Conservation (phyloP, 2,329 filamentous ascomycete species). For the Fusarium graminum region DNA sequence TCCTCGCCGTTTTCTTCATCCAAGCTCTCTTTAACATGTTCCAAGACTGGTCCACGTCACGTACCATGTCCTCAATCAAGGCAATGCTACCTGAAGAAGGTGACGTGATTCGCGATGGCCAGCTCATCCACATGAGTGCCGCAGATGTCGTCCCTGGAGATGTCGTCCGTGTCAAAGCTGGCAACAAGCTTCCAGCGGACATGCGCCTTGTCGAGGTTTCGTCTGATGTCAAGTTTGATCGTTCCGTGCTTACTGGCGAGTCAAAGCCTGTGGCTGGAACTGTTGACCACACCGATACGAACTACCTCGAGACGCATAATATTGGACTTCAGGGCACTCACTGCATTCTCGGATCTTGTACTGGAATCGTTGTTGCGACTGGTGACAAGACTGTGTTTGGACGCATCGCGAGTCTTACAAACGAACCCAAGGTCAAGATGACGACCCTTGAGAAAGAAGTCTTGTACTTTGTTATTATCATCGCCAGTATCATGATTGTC, state of each 20-base stretch:
- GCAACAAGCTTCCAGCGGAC: conserved; percentile 17
- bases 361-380: conserved; percentile 77
- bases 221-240: conserved; percentile 15
- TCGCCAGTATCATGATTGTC: conserved; percentile 74
- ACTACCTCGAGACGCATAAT: conserved; percentile 71
- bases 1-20: conserved; percentile 1
- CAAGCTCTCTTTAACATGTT: conserved; percentile 23
- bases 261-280: conserved; percentile 14
- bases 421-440: conserved; percentile 74
- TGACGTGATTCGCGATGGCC: conserved; percentile 4
- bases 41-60: conserved; percentile 23
- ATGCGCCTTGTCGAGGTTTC: conserved; percentile 10
- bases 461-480: conserved; percentile 80
- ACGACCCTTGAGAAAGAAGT: conserved; percentile 81
- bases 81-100: conserved; percentile 14
- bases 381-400: conserved; percentile 82
- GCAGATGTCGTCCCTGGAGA: conserved; percentile 12
- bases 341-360: conserved; percentile 75
- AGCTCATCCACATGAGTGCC: conserved; percentile 2
- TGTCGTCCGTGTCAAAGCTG: conserved; percentile 7
- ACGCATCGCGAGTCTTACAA: conserved; percentile 79
- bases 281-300: conserved; percentile 12
- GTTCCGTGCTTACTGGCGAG: conserved; percentile 9
- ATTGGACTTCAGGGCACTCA: conserved; percentile 86
- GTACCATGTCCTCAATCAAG: conserved; percentile 25